Percentiles rank a stretch among this genome's conserved stretches.
phyloP scores from a whole-genome alignment of 805 yeast species.

The Starmerella tilneyi region DNA sequence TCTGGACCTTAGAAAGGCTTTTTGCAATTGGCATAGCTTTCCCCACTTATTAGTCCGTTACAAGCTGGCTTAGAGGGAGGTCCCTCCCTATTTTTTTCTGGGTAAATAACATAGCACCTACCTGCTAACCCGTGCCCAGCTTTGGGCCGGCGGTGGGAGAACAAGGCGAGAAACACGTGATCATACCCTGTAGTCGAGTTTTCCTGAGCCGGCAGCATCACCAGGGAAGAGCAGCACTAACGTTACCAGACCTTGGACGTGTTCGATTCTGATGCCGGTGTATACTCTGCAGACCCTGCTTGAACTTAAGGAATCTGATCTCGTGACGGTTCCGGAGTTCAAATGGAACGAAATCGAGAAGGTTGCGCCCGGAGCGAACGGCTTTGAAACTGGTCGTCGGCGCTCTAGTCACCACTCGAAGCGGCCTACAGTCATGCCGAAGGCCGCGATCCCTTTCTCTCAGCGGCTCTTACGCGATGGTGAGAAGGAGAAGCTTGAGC shows the following conservation, averaged over 20 bases:
- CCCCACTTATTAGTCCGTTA: background rate
- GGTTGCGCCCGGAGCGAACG: slow-evolving; percentile 14
- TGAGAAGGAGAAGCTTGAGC: slow-evolving; percentile 1
- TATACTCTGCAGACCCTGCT: slow-evolving; percentile 27
- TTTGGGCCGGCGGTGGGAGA: too few species aligned
- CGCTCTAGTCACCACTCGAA: slow-evolving; percentile 20
- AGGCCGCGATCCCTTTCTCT: slow-evolving; percentile 24
- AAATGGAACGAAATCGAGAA: slow-evolving; percentile 25
- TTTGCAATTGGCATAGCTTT: slow-evolving; percentile 55
- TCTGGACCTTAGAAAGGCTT: slow-evolving; percentile 53
- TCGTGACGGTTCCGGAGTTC: slow-evolving; percentile 28
- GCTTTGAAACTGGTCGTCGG: slow-evolving; percentile 16
- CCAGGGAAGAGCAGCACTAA: background rate
- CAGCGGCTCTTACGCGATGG: slow-evolving; percentile 19
- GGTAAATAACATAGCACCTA: too few species aligned
- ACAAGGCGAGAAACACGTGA: too few species aligned
- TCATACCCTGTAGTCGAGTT: background rate
- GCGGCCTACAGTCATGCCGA: slow-evolving; percentile 23
- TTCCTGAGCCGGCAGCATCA: background rate
- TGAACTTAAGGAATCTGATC: slow-evolving; percentile 24
- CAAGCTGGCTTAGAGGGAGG: too few species aligned
- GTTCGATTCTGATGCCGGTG: slow-evolving; percentile 24
- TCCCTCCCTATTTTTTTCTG: too few species aligned
- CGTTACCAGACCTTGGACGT: background rate
- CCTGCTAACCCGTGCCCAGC: background rate